phyloP scores from a whole-genome alignment of 306 rosid species.

The Medicago lupulina region DNA sequence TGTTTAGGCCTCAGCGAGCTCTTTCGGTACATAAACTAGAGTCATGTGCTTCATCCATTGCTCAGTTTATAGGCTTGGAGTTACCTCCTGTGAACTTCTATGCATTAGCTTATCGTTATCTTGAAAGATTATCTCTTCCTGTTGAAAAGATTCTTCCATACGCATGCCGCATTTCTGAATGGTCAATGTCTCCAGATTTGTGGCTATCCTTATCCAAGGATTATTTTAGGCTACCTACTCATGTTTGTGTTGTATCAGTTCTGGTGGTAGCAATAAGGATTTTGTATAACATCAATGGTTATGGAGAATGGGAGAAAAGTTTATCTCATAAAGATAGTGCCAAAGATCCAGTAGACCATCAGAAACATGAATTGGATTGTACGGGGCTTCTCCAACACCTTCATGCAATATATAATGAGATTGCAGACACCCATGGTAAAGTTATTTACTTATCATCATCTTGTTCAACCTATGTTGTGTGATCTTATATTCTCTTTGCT shows the following conservation, averaged over 20 bases:
- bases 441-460: conserved; percentile 28
- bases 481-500: conserved; percentile 25
- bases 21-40: conserved; percentile 71
- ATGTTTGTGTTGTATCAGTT: conserved; percentile 81
- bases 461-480: neutral
- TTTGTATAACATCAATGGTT: conserved; percentile 74
- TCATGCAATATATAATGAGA: conserved; percentile 62
- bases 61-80: conserved; percentile 69
- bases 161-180: conserved; percentile 71
- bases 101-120: conserved; percentile 70
- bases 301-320: conserved; percentile 90
- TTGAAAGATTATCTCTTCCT: conserved; percentile 68
- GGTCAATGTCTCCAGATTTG: conserved; percentile 82
- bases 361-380: conserved; percentile 53
- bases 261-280: conserved; percentile 80
- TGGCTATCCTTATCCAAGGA: conserved; percentile 75
- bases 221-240: conserved; percentile 78
- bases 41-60: conserved; percentile 69
- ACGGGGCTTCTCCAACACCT: conserved; percentile 66
- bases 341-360: conserved; percentile 34
- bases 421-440: conserved; percentile 60
- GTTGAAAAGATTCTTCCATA: conserved; percentile 65
- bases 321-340: conserved; percentile 48
- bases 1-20: conserved; percentile 76
- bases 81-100: conserved; percentile 90